These are phyloP conservation scores for Spiromastix sp. DNA, from an alignment of 2,329 filamentous ascomycete genomes.

Conservation along the genomic window DNA sequence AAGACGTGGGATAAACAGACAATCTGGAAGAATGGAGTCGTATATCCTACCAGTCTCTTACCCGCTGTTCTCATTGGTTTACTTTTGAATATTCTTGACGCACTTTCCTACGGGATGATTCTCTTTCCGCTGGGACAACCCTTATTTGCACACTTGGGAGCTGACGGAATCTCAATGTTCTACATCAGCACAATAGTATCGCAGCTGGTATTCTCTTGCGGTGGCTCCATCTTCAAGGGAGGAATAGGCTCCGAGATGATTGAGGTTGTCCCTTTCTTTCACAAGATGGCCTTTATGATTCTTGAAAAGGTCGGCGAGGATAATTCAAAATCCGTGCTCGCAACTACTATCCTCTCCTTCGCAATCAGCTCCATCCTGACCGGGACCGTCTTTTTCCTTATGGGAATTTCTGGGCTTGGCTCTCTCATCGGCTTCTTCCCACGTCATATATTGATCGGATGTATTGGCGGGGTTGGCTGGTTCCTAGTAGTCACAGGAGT, in stretches of 20 bases:
- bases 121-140: slow-evolving; percentile 83
- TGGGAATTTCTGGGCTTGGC: slow-evolving; percentile 78
- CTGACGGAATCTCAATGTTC: slow-evolving; percentile 95
- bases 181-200: slow-evolving; percentile 96
- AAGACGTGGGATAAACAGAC: slow-evolving; percentile 61
- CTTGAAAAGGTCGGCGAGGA: slow-evolving; percentile 66
- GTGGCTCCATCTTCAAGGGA: slow-evolving; percentile 78
- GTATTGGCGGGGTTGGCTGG: slow-evolving; percentile 93
- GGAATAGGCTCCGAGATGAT: slow-evolving; percentile 96
- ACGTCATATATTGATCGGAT: slow-evolving; percentile 89
- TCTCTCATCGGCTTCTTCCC: slow-evolving; percentile 96
- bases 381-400: slow-evolving; percentile 79
- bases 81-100: slow-evolving; percentile 86
- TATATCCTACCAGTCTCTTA: slow-evolving; percentile 60
- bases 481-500: slow-evolving; percentile 87
- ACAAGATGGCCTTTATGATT: slow-evolving; percentile 93
- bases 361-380: slow-evolving; percentile 85
- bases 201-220: slow-evolving; percentile 76
- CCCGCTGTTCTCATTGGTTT: slow-evolving; percentile 83
- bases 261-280: slow-evolving; percentile 96
- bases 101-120: slow-evolving; percentile 93
- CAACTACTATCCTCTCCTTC: slow-evolving; percentile 88
- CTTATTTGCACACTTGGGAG: slow-evolving; percentile 74
- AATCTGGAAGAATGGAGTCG: slow-evolving; percentile 53
- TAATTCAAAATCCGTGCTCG: slow-evolving; percentile 74